Percentiles rank a stretch among this genome's conserved stretches.
Evolutionary conservation across 208 protist species (phyloP).

Genomic region (Wallacemonas sp.): DNA sequence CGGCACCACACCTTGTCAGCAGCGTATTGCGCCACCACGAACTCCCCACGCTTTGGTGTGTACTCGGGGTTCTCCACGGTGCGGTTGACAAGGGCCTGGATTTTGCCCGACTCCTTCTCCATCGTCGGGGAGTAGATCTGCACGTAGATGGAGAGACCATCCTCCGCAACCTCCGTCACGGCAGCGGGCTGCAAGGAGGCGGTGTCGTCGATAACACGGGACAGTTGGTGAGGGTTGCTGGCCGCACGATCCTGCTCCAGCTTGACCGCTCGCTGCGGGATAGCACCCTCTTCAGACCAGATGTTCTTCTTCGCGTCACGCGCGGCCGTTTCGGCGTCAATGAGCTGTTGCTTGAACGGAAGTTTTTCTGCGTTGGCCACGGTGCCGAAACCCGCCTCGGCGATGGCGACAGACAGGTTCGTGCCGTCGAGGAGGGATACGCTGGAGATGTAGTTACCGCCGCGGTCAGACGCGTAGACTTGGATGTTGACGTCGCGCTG

Average conservation of each 20-base stretch:
- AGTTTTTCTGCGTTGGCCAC: constrained; percentile 74
- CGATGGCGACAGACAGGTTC: constrained; percentile 69
- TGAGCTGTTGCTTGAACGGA: constrained; percentile 70
- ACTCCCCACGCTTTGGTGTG: constrained; percentile 64
- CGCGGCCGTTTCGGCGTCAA: constrained; percentile 64
- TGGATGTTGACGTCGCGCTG: constrained; percentile 84
- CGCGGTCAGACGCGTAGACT: constrained; percentile 78
- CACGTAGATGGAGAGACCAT: constrained; percentile 76
- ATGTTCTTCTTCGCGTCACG: constrained; percentile 54
- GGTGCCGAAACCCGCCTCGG: constrained; percentile 73
- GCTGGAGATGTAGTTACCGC: constrained; percentile 83
- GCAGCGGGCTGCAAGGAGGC: constrained; percentile 39
- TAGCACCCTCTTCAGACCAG: constrained; percentile 41
- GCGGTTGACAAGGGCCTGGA: constrained; percentile 63
- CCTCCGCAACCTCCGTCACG: constrained; percentile 67
- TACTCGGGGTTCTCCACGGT: constrained; percentile 21
- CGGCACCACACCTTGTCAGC: constrained; percentile 83
- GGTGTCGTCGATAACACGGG: constrained; percentile 44
- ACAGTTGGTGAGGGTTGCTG: constrained; percentile 23
- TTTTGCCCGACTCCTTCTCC: constrained; percentile 32
- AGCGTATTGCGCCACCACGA: constrained; percentile 71
- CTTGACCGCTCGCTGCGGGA: constrained; percentile 70
- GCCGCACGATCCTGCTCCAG: constrained; percentile 53
- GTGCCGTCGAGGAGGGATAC: constrained; percentile 63
- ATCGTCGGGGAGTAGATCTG: constrained; percentile 43